Evolutionary conservation across 768 basidiomycete genomes (phyloP).

Genomic region (Boletus speciosus): DNA sequence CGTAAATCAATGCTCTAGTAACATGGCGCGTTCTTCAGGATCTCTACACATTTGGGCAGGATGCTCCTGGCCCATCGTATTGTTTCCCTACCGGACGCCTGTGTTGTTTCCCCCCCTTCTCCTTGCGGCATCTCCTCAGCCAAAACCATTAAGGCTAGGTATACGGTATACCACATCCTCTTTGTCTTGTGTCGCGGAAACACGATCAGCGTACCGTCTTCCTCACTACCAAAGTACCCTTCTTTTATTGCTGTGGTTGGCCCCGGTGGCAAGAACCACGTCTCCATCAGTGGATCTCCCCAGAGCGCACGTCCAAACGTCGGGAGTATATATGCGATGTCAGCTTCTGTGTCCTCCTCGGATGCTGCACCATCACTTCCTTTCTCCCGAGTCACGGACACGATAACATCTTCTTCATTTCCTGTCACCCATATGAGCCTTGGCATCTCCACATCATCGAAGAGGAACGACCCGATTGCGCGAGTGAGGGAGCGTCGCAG

Average conservation of each 20-base stretch:
- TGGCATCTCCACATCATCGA: conserved; percentile 74
- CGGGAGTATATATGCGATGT: conserved; percentile 36
- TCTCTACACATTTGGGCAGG: conserved; percentile 38
- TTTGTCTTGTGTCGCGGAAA: conserved; percentile 73
- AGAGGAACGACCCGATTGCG: conserved; percentile 72
- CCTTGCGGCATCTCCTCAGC: conserved; percentile 35
- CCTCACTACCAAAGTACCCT: conserved; percentile 50
- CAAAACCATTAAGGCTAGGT: conserved; percentile 53
- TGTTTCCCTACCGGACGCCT: conserved; percentile 20
- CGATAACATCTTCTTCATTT: conserved; percentile 53
- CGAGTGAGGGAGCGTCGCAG: conserved; percentile 55
- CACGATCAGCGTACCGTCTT: conserved; percentile 47
- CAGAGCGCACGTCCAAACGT: conserved; percentile 56
- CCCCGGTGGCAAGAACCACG: conserved; percentile 50
- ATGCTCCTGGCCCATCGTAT: conserved; percentile 40
- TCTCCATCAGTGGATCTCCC: conserved; percentile 75
- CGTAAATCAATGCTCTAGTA: conserved; percentile 16
- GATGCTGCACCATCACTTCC: conserved; percentile 4
- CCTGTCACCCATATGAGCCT: conserved; percentile 64
- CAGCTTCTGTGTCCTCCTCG: conserved; percentile 20
- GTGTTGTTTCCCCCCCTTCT: conserved; percentile 20
- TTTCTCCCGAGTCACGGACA: conserved; percentile 35
- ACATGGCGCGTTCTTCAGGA: conserved; percentile 42
- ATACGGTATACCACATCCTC: conserved; percentile 71
- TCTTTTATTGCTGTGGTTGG: conserved; percentile 52